These are phyloP conservation scores for Citrus maxima DNA, from an alignment of 345 rosid genomes.

Conservation along the genomic window DNA sequence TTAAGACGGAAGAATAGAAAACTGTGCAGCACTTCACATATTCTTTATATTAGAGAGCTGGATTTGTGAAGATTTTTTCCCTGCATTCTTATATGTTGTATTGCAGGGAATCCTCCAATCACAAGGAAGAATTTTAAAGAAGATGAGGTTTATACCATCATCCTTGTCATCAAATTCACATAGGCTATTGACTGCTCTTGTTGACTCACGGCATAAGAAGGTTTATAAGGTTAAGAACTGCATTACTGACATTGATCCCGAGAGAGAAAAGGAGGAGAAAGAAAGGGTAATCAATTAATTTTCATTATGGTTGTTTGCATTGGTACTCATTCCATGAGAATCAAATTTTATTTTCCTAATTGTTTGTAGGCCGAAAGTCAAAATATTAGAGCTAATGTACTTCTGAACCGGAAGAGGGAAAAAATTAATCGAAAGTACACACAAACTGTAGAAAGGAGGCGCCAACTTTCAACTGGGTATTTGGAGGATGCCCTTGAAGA, in stretches of 20 bases:
- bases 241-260: conserved; percentile 97
- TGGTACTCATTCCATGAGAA: not conserved
- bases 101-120: conserved; percentile 97
- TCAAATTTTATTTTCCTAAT: conserved; percentile 11
- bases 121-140: conserved; percentile 88
- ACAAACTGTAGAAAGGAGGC: conserved; percentile 63
- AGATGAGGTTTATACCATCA: conserved; percentile 96
- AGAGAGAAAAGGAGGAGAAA: conserved; percentile 95
- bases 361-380: conserved; percentile 82
- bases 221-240: conserved; percentile 90
- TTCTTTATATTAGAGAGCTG: not conserved
- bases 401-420: conserved; percentile 85
- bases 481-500: conserved; percentile 97
- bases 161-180: conserved; percentile 93
- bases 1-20: not conserved
- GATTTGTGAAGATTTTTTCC: not conserved
- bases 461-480: conserved; percentile 86
- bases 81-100: conserved; percentile 14
- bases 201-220: conserved; percentile 90
- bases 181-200: conserved; percentile 87
- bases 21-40: not conserved
- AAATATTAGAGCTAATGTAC: conserved; percentile 81
- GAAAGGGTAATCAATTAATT: conserved; percentile 65
- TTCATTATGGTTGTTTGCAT: conserved; percentile 1
- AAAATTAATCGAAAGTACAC: conserved; percentile 83